phyloP scores from a whole-genome alignment of 345 rosid genomes.

The Heritiera fomes region DNA sequence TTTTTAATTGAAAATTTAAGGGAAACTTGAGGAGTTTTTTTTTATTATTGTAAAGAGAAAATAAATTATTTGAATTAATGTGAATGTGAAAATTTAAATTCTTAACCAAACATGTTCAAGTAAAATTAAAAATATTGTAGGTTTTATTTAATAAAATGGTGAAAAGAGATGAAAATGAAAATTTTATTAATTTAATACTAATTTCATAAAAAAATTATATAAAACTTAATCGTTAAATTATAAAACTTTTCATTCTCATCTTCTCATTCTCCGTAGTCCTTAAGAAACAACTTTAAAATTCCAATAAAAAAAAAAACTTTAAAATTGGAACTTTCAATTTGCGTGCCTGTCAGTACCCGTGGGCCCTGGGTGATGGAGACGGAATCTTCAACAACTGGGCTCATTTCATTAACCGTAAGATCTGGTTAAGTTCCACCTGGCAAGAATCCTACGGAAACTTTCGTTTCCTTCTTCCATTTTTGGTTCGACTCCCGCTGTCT shows the following conservation, averaged over 20 bases:
- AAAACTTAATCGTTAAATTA: too few species aligned
- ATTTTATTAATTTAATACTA: too few species aligned
- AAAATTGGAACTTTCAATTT: neutral
- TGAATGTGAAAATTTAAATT: neutral
- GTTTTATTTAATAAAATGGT: too few species aligned
- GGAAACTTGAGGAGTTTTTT: too few species aligned
- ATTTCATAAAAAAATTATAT: too few species aligned
- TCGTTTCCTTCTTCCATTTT: neutral
- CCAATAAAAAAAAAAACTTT: neutral
- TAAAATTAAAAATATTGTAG: neutral
- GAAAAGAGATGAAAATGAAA: too few species aligned
- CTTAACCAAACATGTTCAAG: neutral
- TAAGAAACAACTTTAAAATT: too few species aligned
- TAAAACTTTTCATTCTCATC: too few species aligned
- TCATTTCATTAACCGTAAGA: neutral
- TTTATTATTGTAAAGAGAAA: neutral
- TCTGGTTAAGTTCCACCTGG: constrained; percentile 4
- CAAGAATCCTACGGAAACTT: constrained; percentile 10
- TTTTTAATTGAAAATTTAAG: too few species aligned
- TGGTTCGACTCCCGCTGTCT: neutral
- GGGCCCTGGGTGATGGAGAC: neutral
- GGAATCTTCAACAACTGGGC: neutral
- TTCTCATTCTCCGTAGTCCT: too few species aligned
- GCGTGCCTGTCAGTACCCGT: neutral
- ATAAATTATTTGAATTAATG: neutral